These are phyloP conservation scores for Plasmopara halstedii DNA, from an alignment of 352 stramenopile genomes.

Conservation along the genomic window DNA sequence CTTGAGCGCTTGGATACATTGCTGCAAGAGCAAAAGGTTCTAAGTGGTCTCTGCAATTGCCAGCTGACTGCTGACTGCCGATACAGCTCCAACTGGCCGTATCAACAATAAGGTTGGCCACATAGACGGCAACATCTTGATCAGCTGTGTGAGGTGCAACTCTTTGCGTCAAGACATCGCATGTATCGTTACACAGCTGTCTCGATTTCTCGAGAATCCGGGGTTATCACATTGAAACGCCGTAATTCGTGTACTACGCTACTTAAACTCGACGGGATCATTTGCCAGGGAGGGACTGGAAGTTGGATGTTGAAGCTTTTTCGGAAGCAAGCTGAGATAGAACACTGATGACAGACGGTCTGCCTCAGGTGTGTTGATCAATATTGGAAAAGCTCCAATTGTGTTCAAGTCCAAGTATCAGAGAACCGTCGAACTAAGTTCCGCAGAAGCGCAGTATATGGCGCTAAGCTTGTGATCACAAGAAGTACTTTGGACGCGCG, in stretches of 20 bases:
- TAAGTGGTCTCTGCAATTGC: neutral
- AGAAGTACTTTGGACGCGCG: neutral
- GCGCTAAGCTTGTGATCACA: neutral
- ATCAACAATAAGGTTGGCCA: neutral
- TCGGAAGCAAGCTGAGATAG: neutral
- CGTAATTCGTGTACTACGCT: neutral
- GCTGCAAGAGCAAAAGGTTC: neutral
- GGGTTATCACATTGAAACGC: neutral
- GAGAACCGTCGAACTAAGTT: neutral
- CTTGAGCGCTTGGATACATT: neutral
- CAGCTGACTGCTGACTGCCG: neutral
- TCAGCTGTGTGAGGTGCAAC: no score
- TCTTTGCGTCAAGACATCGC: no score
- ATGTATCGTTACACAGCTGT: constrained; percentile 4
- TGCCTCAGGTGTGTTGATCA: neutral
- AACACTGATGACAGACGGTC: neutral
- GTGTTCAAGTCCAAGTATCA: constrained; percentile 5
- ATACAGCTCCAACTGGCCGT: neutral
- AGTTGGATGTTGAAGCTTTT: neutral
- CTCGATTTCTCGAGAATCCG: neutral
- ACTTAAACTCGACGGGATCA: neutral
- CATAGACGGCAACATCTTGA: no score
- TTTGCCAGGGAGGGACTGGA: neutral
- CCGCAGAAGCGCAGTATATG: constrained; percentile 1
- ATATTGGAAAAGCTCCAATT: neutral